Base-by-base conservation (phyloP, 805 yeast species). In the Candida stauntonica region DNA sequence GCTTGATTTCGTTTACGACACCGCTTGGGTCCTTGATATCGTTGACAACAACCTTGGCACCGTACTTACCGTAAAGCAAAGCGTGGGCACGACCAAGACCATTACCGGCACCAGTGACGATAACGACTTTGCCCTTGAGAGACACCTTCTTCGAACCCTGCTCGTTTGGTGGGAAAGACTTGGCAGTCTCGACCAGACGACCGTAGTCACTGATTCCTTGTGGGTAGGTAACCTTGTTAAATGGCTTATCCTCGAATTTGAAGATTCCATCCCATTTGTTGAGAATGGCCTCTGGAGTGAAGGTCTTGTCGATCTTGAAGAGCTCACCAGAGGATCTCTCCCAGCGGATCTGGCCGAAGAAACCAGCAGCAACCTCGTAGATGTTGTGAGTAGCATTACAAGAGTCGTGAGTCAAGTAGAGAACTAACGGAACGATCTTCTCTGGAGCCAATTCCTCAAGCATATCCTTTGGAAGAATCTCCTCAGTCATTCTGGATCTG, bases 21-120 rank as follows among this genome's bases (percentile, higher is more conserved):
- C 68, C 61, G 31, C 72, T 62, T 3, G 97, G 88, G 58, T 86
- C 82, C 51, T 67, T 73, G 47, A 91, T 80, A 61, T 91, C 98
- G 60, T 93, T 91, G 26, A 91, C 93, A 30, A 93, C 95, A 45
- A 91, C 93, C 66, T 82, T 87, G 19, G 97, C 97, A 45, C 98
- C 99, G 53, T 86, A 86, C 61, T 75, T 81, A 40, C 94, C 97
- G 58, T 84, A 82, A 59, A 77, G 72, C 35, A 77, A 64, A 4
- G 98, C 95, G 65, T 91, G 94, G 42, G 88, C 84, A 59, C 82
- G 79, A 46, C 99, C 99, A 52, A 91, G 73, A 33, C 99, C 99
- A 34, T 85, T 81, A 46, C 96, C 97, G 29, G 96, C 89, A 47
- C 99, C 99, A 14, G 98, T 91, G 39, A 91, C 77, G 42, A 91